Conservation (phyloP, 495 filamentous ascomycete genomes). For the Entonaema liquescens region DNA sequence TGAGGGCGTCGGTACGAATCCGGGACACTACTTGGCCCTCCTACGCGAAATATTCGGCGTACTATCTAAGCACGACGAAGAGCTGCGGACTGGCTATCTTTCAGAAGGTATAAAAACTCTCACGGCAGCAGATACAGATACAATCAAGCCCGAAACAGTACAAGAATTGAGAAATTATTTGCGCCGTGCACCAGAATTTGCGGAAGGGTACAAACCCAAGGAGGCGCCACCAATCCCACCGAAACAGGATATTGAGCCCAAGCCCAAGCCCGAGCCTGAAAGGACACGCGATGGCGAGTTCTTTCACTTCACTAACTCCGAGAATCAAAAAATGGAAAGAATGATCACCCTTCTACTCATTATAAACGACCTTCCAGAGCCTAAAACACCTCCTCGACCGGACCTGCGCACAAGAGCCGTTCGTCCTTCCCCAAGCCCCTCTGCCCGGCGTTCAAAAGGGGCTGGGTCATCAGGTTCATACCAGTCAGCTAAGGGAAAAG, state of each 20-base stretch:
- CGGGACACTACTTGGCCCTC: neutral
- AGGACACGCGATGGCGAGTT: neutral
- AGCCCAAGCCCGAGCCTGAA: neutral
- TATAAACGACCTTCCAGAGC: neutral
- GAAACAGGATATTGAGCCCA: neutral
- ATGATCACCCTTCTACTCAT: neutral
- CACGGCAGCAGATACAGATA: neutral
- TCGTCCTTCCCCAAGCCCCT: neutral
- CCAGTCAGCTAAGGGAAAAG: neutral
- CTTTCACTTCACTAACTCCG: neutral
- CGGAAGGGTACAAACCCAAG: neutral
- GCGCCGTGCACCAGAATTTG: neutral
- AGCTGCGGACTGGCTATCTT: neutral
- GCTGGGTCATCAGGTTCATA: neutral
- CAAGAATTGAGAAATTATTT: neutral
- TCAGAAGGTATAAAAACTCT: neutral
- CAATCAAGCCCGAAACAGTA: neutral
- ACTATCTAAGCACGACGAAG: neutral
- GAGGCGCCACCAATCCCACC: neutral
- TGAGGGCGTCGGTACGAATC: neutral
- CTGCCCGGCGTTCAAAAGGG: neutral
- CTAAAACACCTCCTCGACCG: neutral
- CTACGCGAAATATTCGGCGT: neutral
- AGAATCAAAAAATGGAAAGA: neutral
- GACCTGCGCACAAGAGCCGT: neutral